phyloP scores from a whole-genome alignment of 1,284 basidiomycete genomes.

The Moniliella sp. region DNA sequence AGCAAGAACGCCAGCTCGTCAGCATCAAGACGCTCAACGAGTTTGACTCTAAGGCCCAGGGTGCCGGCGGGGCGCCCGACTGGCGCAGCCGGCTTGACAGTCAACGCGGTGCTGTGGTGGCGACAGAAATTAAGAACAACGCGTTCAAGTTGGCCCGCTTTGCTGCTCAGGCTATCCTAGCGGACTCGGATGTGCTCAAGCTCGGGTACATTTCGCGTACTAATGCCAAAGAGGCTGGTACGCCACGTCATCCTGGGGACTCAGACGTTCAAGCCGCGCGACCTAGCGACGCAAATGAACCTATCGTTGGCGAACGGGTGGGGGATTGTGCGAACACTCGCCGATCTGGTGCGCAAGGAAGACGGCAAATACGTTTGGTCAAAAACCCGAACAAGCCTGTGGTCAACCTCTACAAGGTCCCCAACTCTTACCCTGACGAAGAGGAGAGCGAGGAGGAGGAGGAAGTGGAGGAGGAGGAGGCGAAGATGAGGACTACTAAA shows the following conservation, averaged over 20 bases:
- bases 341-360: conserved; percentile 20
- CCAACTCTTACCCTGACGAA: no score
- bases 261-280: conserved; percentile 75
- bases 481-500: no score
- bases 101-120: conserved; percentile 88
- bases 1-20: conserved; percentile 39
- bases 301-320: conserved; percentile 86
- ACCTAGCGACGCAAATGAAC: conserved; percentile 86
- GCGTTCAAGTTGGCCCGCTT: conserved; percentile 91
- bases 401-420: no score
- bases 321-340: conserved; percentile 56
- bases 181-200: conserved; percentile 90
- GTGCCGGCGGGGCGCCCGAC: conserved; percentile 77
- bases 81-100: conserved; percentile 90
- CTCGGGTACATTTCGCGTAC: conserved; percentile 86
- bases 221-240: conserved; percentile 75
- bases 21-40: conserved; percentile 92
- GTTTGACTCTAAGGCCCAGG: conserved; percentile 75
- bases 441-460: no score
- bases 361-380: conserved; percentile 21
- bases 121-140: conserved; percentile 99
- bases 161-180: conserved; percentile 80
- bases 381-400: conserved; percentile 34
- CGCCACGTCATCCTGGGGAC: conserved; percentile 88
- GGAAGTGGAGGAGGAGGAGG: no score